These are phyloP conservation scores for Exserohilum turcica DNA, from an alignment of 2,329 filamentous ascomycete species.

Conservation along the genomic window DNA sequence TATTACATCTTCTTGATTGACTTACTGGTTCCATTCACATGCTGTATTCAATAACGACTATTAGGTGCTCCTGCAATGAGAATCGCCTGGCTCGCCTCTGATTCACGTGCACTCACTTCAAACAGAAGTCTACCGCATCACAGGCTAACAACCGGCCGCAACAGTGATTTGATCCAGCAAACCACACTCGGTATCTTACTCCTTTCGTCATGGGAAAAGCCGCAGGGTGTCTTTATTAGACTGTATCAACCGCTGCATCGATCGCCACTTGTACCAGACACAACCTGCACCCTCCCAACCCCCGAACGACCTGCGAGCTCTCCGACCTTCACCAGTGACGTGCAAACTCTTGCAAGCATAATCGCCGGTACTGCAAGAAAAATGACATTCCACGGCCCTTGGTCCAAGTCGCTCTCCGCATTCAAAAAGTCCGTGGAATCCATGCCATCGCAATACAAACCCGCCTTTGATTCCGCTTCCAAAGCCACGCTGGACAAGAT, in stretches of 20 bases:
- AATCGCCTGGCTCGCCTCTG: background rate
- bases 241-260: constrained; percentile 17
- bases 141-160: no score
- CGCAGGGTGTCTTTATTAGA: constrained; percentile 8
- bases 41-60: no score
- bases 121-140: constrained; percentile 8
- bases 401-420: constrained; percentile 29
- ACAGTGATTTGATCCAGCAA: no score
- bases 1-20: no score
- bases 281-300: background rate
- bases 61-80: background rate
- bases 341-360: constrained; percentile 10
- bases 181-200: background rate
- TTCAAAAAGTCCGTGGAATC: constrained; percentile 32
- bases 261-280: constrained; percentile 3
- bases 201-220: background rate
- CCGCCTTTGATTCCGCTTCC: constrained; percentile 27
- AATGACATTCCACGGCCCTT: constrained; percentile 33
- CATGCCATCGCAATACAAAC: constrained; percentile 34
- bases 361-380: constrained; percentile 2
- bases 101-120: constrained; percentile 10
- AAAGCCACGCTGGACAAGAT: constrained; percentile 26
- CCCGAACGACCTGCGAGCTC: background rate
- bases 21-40: no score
- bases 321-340: background rate